Base-by-base conservation (phyloP, 495 filamentous ascomycete genomes). In the Niebla homalea region DNA sequence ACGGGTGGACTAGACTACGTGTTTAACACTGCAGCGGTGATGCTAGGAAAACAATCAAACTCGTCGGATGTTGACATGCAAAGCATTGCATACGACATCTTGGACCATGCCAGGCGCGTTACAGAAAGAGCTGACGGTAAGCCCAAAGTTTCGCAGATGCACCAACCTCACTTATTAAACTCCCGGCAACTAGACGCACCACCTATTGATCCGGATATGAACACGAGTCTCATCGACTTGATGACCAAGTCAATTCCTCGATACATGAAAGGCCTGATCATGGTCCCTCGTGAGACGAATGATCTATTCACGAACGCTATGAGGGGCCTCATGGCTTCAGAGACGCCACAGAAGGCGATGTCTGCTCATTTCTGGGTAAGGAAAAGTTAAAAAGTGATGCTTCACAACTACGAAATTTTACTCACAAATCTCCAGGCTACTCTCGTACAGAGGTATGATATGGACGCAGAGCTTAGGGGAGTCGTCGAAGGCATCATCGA, bases 351-450 rank as follows among this genome's bases (percentile, higher is more conserved):
- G 1, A 90, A 95, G 62, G 77, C 75, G 36, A 79, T 86, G 4
- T 83, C 89, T 0, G 78, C 80, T 23, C 73, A 80, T 22, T 90
- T 96, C 57, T 96, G 89, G 89, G 79, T 85, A 57, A 60, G 75
- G 14, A 32, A 32, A 32, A 32, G 8, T 8, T 12, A 7, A 32
- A 11, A 32, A 11, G 29, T 32, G 8, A 20, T 45, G 15, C 26
- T 53, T 57, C 70, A 14, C 2, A 0, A 7, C 14, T 1, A 32
- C 10, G 8, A 32, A 0, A 7, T 11, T 16, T 38, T 7, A 36
- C 52, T 45, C 23, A 60, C 18, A 36, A 16, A 49, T 36, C 25
- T 58, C 15, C 50, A 57, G 50, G 39, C 48, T 40, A 55, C 50
- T 15, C 49, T 57, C 38, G 45, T 61, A 21, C 47, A 48, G 19